phyloP scores from a whole-genome alignment of 169 alveolate genomes.

The Plasmodium malariae region DNA sequence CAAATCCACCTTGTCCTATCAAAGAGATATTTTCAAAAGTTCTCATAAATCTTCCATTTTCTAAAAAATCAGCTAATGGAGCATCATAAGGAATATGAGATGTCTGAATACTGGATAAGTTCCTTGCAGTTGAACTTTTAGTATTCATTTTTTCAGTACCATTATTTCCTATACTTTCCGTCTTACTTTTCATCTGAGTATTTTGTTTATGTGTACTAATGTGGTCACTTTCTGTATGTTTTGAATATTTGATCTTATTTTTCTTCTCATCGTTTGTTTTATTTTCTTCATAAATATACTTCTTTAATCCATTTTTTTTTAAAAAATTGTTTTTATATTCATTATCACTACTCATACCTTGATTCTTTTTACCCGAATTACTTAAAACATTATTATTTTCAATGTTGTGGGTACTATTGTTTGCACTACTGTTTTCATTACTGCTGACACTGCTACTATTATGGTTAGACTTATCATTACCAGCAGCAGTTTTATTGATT shows the following conservation, averaged over 20 bases:
- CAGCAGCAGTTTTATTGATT: slow-evolving; percentile 10
- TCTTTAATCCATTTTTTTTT: slow-evolving; percentile 12
- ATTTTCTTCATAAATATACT: slow-evolving; percentile 9
- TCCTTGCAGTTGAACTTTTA: slow-evolving; percentile 50
- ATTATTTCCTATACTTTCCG: slow-evolving; percentile 14
- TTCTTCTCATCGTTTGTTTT: slow-evolving; percentile 22
- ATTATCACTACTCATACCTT: slow-evolving; percentile 4
- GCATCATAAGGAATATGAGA: slow-evolving; percentile 76
- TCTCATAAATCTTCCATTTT: slow-evolving; percentile 90
- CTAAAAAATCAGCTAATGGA: slow-evolving; percentile 82
- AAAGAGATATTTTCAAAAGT: slow-evolving; percentile 88
- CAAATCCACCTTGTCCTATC: slow-evolving; percentile 94
- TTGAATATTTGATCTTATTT: slow-evolving; percentile 10
- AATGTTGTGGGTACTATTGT: not conserved
- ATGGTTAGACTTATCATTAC: not conserved
- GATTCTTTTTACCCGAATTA: not conserved
- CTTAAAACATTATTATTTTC: not conserved
- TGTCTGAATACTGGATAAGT: slow-evolving; percentile 26
- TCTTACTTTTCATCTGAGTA: slow-evolving; percentile 8
- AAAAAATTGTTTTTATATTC: slow-evolving; percentile 6
- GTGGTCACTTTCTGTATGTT: slow-evolving; percentile 5
- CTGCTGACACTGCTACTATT: slow-evolving; percentile 8
- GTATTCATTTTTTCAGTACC: slow-evolving; percentile 38
- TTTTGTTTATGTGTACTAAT: slow-evolving; percentile 4
- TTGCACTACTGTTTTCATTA: not conserved